Evolutionary conservation across 75 land plant genomes (phyloP).

Genomic region (Cunninghamia lanceolata): DNA sequence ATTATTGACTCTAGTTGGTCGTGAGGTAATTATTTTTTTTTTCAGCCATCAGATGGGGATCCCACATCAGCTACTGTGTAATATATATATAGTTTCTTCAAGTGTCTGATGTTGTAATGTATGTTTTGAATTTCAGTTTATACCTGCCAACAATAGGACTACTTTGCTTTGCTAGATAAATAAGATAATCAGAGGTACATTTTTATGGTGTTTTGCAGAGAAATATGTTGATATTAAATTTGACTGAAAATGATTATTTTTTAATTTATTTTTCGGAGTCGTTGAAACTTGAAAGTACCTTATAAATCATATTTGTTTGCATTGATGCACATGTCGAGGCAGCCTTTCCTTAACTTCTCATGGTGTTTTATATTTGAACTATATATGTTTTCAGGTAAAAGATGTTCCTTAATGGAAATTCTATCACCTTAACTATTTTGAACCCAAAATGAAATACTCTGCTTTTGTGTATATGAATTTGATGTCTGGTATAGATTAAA

Average conservation of each 20-base stretch:
- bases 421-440: not conserved
- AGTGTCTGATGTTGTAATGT: not conserved
- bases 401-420: not conserved
- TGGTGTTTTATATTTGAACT: not conserved
- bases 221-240: not conserved
- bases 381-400: not conserved
- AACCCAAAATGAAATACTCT: not conserved
- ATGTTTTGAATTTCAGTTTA: no score
- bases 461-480: not conserved
- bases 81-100: not conserved
- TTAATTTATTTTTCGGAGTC: not conserved
- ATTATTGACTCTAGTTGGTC: constrained; percentile 91
- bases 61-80: not conserved
- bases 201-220: not conserved
- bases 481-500: not conserved
- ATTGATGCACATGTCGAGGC: not conserved
- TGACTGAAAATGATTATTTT: not conserved
- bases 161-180: not conserved
- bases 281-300: not conserved
- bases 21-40: constrained; percentile 62
- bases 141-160: not conserved
- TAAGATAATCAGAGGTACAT: not conserved
- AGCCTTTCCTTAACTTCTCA: not conserved
- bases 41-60: not conserved
- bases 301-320: no score